Base-by-base conservation (phyloP, 805 yeast species). In the Candida mattraensis region DNA sequence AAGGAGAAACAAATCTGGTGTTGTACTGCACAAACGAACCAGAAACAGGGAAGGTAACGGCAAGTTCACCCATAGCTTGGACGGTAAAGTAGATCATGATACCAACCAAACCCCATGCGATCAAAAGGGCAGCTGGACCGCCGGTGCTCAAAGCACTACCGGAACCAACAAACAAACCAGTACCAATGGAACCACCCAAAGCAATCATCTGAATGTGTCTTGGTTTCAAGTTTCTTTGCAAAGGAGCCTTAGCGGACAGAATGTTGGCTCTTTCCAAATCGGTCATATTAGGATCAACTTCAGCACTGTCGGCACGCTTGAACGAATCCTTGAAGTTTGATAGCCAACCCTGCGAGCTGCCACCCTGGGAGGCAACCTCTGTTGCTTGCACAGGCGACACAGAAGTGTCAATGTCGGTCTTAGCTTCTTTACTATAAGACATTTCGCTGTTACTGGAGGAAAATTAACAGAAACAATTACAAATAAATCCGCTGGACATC, bases 171-270 rank as follows among this genome's bases (percentile, higher is more conserved):
- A 87, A 78, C 33, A 87, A 67, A 53, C 93, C 95, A 7, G 91
- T 81, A 50, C 95, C 95, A 48, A 86, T 84, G 41, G 83, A 74
- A 27, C 91, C 89, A 47, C 91, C 93, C 43, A 85, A 68, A 33
- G 93, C 88, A 62, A 85, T 85, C 87, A 83, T 80, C 42, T 81
- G 79, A 47, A 85, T 61, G 56, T 85, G 91, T 53, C 89, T 70
- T 27, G 76, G 72, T 49, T 74, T 77, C 33, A 81, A 65, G 7
- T 69, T 56, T 45, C 83, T 64, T 22, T 70, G 60, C 39, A 72
- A 61, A 11, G 79, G 79, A 30, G 78, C 61, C 46, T 64, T 67
- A 17, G 77, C 70, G 17, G 78, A 66, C 34, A 54, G 50, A 19
- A 70, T 56, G 42, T 72, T 74, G 11, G 72, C 70, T 48, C 61